Conservation (phyloP, 495 filamentous ascomycete genomes). For the Xylaria cubensis region DNA sequence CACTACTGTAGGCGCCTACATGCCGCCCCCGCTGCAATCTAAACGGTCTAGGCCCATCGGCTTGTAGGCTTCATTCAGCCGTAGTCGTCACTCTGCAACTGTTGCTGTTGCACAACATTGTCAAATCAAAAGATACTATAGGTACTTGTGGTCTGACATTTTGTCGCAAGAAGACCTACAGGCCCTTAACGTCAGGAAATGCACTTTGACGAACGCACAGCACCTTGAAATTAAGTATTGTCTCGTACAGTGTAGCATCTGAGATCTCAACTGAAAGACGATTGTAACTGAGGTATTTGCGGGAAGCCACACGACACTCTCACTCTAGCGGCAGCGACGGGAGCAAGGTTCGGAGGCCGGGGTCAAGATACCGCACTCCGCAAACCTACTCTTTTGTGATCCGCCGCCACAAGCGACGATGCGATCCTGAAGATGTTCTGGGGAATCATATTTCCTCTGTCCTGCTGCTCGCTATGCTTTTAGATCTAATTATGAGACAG, state of each 20-base stretch:
- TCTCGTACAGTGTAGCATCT: conserved; percentile 25
- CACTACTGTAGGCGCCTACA: neutral
- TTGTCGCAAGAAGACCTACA: neutral
- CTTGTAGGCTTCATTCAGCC: conserved; percentile 2
- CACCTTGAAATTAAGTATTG: neutral
- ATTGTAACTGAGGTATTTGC: conserved; percentile 31
- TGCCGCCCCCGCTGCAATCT: neutral
- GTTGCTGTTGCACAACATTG: conserved; percentile 5
- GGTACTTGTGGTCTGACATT: neutral
- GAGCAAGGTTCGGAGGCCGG: conserved; percentile 15
- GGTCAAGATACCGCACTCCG: conserved; percentile 11
- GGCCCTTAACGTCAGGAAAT: neutral
- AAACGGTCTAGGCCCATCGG: conserved; percentile 14
- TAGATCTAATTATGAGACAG: neutral
- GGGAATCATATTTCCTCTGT: neutral
- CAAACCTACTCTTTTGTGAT: neutral
- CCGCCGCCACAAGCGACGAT: conserved; percentile 23
- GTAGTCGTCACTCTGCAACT: conserved; percentile 5
- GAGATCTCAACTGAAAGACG: conserved; percentile 18
- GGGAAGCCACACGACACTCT: conserved; percentile 17
- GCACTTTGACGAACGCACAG: conserved; percentile 10
- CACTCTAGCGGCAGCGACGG: conserved; percentile 12
- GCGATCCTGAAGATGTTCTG: neutral
- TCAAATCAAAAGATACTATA: neutral
- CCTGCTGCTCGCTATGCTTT: neutral